These are phyloP conservation scores for Phyllosticta ampelicida DNA, from an alignment of 2,329 filamentous ascomycete genomes.

Conservation along the genomic window DNA sequence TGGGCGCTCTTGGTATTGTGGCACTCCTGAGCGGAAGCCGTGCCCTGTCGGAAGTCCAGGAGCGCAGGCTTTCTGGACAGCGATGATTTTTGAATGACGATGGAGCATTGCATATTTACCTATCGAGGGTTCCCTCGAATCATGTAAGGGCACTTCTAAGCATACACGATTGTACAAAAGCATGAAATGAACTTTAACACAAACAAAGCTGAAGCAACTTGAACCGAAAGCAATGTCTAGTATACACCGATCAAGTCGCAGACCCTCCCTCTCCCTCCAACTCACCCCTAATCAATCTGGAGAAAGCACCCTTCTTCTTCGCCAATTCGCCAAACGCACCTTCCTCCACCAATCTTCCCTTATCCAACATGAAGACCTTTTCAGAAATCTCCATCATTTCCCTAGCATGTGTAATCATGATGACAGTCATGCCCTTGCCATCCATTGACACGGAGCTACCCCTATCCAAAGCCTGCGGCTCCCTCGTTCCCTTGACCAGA, in stretches of 20 bases:
- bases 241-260: neutral
- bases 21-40: slow-evolving; percentile 80
- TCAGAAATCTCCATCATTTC: slow-evolving; percentile 83
- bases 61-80: slow-evolving; percentile 65
- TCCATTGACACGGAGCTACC: neutral
- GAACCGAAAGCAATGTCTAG: neutral
- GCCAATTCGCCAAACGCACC: slow-evolving; percentile 55
- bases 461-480: neutral
- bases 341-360: slow-evolving; percentile 55
- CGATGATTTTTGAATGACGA: slow-evolving; percentile 30
- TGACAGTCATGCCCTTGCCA: slow-evolving; percentile 49
- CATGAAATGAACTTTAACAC: neutral
- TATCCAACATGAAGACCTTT: slow-evolving; percentile 58
- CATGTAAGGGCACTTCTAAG: neutral
- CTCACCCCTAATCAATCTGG: slow-evolving; percentile 27
- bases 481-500: slow-evolving; percentile 34
- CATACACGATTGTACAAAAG: neutral
- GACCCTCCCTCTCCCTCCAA: neutral
- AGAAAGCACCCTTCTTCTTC: slow-evolving; percentile 21
- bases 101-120: neutral
- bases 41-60: slow-evolving; percentile 87
- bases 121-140: neutral
- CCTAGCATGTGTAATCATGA: slow-evolving; percentile 70
- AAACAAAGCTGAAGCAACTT: neutral
- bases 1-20: slow-evolving; percentile 54